Base-by-base conservation (phyloP, 495 filamentous ascomycete species). In the Haplographium delicatum region DNA sequence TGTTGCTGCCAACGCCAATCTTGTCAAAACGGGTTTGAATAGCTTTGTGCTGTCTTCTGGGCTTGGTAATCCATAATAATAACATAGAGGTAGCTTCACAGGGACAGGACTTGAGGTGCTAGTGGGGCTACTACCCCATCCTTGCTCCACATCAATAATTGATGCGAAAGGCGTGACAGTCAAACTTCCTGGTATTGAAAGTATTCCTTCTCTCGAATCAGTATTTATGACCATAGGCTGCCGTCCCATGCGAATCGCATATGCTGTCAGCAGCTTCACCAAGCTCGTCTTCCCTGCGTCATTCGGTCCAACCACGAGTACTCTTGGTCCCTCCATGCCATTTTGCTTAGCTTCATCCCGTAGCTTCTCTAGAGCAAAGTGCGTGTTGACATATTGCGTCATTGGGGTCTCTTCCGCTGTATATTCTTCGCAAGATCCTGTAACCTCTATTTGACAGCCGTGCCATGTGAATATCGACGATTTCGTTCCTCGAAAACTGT, bases 21-120 rank as follows among this genome's bases (percentile, higher is more conserved):
- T 75, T 27, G 84, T 85, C 33, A 87, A 68, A 49, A 97, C 62
- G 1, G 82, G 79, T 65, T 80, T 86, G 64, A 83, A 96, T 10
- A 91, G 62, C 34, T 72, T 74, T 23, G 77, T 71, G 44, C 91
- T 86, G 5, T 88, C 86, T 52, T 93, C 85, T 3, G 88, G 81
- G 51, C 72, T 84, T 33, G 80, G 72, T 46, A 87, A 71, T 8
- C 90, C 90, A 66, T 89, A 90, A 58, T 87, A 87, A 59, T 96
- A 96, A n/a, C 90, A 88, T 47, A 97, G 67, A 16, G 94, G 94
- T 56, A 93, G 69, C 69, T 96, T 97, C 20, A 95, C 87, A 1
- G 93, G 89, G 13, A 93, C 79, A 10, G 81, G 77, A 53, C 84
- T 93, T 5, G 94, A 90, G 2, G 91, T 91, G 50, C 83, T 91